phyloP scores from a whole-genome alignment of 768 basidiomycete species.

The Postia placenta region DNA sequence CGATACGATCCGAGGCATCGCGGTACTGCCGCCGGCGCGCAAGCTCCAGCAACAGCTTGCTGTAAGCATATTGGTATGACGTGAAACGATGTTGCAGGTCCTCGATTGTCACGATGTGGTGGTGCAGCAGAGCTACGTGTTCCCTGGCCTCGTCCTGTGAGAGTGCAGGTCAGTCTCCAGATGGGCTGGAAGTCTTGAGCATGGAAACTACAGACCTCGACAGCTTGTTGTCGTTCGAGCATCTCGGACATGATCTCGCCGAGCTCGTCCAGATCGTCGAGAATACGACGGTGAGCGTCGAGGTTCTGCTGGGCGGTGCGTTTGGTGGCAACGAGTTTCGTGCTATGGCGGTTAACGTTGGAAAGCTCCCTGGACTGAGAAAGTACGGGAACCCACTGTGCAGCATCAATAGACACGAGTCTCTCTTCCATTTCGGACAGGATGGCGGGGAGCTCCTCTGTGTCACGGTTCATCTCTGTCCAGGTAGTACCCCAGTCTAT shows the following conservation, averaged over 20 bases:
- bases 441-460: conserved; percentile 69
- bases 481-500: no score
- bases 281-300: conserved; percentile 38
- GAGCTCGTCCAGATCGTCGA: conserved; percentile 69
- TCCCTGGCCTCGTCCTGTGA: conserved; percentile 45
- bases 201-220: conserved; percentile 45
- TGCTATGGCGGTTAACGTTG: conserved; percentile 31
- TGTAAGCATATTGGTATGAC: conserved; percentile 67
- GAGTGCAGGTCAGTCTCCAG: not conserved
- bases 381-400: conserved; percentile 42
- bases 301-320: conserved; percentile 40
- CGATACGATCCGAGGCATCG: conserved; percentile 58
- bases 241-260: conserved; percentile 78
- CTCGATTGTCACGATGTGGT: conserved; percentile 55
- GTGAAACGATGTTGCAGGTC: conserved; percentile 62
- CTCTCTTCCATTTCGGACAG: conserved; percentile 66
- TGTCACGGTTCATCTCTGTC: conserved; percentile 76
- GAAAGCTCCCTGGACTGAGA: not conserved
- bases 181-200: not conserved
- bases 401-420: conserved; percentile 42
- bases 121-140: conserved; percentile 49
- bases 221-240: conserved; percentile 58
- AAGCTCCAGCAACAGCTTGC: conserved; percentile 69
- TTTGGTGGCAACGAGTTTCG: conserved; percentile 41
- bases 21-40: conserved; percentile 60